Evolutionary conservation across 495 filamentous ascomycete genomes (phyloP).

Genomic region (Xylaria scruposa): DNA sequence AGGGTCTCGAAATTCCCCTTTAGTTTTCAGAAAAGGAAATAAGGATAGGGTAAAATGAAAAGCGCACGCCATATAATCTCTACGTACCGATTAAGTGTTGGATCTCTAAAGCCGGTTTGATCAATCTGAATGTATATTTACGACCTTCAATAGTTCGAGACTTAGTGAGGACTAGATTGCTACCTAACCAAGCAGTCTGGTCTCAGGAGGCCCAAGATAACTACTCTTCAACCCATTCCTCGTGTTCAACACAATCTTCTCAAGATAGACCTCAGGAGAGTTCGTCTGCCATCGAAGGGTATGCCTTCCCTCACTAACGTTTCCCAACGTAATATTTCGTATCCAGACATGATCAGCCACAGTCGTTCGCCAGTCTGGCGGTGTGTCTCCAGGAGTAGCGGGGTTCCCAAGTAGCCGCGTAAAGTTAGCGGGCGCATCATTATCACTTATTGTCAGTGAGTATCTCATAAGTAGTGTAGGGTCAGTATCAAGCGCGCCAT

Average conservation of each 20-base stretch:
- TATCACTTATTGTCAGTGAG: constrained; percentile 51
- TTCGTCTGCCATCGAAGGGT: constrained; percentile 59
- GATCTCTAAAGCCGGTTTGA: background rate
- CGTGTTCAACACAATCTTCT: constrained; percentile 66
- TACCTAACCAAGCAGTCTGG: constrained; percentile 2
- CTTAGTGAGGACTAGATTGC: no score
- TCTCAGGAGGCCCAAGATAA: constrained; percentile 68
- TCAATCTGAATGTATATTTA: background rate
- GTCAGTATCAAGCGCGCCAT: constrained; percentile 41
- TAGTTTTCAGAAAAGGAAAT: no score
- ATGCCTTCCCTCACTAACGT: constrained; percentile 47
- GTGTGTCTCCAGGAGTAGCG: constrained; percentile 51
- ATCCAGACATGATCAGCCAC: constrained; percentile 63
- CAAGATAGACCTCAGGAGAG: constrained; percentile 62
- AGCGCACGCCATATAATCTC: no score
- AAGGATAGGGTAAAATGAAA: no score
- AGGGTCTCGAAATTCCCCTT: no score
- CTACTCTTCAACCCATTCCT: constrained; percentile 57
- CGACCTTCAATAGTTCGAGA: background rate
- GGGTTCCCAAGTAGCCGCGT: constrained; percentile 53
- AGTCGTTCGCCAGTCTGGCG: constrained; percentile 58
- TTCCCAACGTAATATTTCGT: constrained; percentile 52
- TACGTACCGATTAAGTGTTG: no score
- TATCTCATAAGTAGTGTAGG: constrained; percentile 38
- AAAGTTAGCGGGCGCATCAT: constrained; percentile 51